A percentile compares a stretch with the other conserved stretches of the same genome.
phyloP scores from a whole-genome alignment of 1,139 yeast genomes.

The Yamadazyma spencermartinsiae region DNA sequence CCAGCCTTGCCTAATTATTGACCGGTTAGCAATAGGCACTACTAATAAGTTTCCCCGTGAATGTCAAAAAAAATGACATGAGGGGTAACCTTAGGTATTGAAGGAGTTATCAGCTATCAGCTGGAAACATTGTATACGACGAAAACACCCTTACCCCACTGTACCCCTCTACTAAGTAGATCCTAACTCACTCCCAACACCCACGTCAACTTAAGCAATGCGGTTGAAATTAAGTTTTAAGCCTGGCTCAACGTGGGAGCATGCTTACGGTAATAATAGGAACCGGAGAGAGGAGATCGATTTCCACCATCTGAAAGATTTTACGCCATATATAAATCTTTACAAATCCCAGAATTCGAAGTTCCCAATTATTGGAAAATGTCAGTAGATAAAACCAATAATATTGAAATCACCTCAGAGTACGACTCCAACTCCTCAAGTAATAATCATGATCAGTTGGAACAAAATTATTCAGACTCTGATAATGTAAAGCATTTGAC shows the following conservation, averaged over 20 bases:
- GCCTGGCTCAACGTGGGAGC: not conserved
- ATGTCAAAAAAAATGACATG: too few relatives aligned
- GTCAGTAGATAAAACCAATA: slow-evolving; percentile 1
- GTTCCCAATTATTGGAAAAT: not conserved
- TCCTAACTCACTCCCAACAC: not conserved
- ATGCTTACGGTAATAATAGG: not conserved
- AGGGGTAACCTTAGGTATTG: too few relatives aligned
- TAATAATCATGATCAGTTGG: not conserved
- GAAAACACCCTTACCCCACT: too few relatives aligned
- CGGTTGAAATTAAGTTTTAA: not conserved
- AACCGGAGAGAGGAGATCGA: not conserved
- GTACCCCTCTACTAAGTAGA: not conserved
- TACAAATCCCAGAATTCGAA: not conserved
- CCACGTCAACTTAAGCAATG: too few relatives aligned
- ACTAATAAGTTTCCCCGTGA: too few relatives aligned
- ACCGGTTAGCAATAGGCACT: too few relatives aligned
- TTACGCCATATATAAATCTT: not conserved
- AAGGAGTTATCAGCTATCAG: too few relatives aligned
- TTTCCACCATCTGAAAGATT: not conserved
- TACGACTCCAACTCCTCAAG: not conserved
- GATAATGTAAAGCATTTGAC: slow-evolving; percentile 18
- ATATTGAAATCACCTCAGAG: not conserved
- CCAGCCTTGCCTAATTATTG: too few relatives aligned
- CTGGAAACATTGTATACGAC: too few relatives aligned
- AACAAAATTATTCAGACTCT: not conserved